Percentiles rank a stretch among this genome's conserved stretches.
Conservation (phyloP, 148 eudicot genomes). For the Persicaria tinctoria region DNA sequence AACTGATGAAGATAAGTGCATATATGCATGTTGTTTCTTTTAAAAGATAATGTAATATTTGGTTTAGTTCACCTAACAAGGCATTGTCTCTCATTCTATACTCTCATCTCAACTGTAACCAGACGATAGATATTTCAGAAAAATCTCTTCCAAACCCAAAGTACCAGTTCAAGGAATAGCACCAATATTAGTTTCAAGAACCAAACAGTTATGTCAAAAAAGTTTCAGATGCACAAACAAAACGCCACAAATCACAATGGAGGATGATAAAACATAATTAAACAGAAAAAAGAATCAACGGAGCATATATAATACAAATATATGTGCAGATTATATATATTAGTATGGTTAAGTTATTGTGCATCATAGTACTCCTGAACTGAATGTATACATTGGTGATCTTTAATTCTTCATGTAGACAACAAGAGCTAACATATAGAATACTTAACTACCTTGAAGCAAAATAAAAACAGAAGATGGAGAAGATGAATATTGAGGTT, state of each 20-base stretch:
- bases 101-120: neutral
- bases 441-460: no score
- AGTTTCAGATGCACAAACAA: neutral
- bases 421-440: neutral
- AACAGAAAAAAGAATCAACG: neutral
- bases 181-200: neutral
- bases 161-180: neutral
- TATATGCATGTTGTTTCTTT: no score
- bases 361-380: neutral
- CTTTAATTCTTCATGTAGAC: neutral
- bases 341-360: no score
- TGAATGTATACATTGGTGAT: neutral
- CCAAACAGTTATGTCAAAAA: neutral
- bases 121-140: neutral
- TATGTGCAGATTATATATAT: no score
- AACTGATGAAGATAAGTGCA: neutral
- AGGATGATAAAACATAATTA: neutral
- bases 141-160: neutral
- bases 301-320: neutral
- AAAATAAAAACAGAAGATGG: no score
- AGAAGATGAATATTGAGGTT: no score
- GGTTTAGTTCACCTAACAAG: neutral
- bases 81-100: neutral
- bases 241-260: neutral
- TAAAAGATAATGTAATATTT: no score